These are phyloP conservation scores for Blastobotrys mokoenaii DNA, from an alignment of 805 yeast species.

Conservation along the genomic window DNA sequence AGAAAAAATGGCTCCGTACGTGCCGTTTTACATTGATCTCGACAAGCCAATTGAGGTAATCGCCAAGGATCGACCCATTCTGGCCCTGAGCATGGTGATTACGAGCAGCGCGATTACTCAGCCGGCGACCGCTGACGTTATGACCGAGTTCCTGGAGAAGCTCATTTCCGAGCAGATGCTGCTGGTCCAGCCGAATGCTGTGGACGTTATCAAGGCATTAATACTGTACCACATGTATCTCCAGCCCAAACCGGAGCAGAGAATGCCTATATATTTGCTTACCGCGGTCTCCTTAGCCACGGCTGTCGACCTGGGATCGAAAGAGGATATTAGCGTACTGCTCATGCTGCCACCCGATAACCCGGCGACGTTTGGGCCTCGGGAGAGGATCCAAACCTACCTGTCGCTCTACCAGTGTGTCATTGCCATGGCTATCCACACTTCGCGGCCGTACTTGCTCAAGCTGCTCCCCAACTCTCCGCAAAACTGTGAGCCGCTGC, in stretches of 20 bases:
- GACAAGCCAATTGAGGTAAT: background rate
- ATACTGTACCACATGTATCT: constrained; percentile 8
- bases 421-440: constrained; percentile 14
- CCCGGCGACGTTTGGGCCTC: background rate
- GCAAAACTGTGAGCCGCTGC: constrained; percentile 5
- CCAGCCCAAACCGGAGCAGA: constrained; percentile 10
- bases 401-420: constrained; percentile 10
- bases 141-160: constrained; percentile 11
- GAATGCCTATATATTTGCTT: constrained; percentile 15
- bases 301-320: constrained; percentile 10
- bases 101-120: background rate
- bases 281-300: constrained; percentile 12
- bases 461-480: constrained; percentile 9
- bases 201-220: constrained; percentile 6
- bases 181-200: background rate
- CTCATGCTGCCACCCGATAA: background rate
- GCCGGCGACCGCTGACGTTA: constrained; percentile 5
- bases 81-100: constrained; percentile 1
- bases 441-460: constrained; percentile 7
- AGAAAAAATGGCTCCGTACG: background rate
- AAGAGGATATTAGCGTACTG: constrained; percentile 8
- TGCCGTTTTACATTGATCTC: background rate
- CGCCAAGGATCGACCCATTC: background rate
- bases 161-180: constrained; percentile 8
- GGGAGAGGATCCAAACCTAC: constrained; percentile 1